Percentiles rank a stretch among this genome's conserved stretches.
Conservation (phyloP, 305 asterid species). For the Plantago coronopus region DNA sequence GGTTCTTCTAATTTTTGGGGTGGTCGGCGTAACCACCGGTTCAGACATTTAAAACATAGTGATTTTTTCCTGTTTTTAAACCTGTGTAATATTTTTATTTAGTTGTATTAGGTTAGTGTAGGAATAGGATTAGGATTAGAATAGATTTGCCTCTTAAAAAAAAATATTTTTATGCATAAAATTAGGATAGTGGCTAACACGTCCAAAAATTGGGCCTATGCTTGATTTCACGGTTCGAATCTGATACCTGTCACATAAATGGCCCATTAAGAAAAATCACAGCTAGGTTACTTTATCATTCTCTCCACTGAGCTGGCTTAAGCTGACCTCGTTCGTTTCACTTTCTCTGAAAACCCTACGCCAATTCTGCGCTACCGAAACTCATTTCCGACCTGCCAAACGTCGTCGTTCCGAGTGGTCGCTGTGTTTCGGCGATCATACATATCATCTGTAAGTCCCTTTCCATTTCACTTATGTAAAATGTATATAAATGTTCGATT, state of each 20-base stretch:
- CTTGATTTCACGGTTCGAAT: background rate
- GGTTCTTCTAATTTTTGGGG: no score
- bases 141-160: no score
- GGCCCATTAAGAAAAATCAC: conserved; percentile 2
- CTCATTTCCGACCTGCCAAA: background rate
- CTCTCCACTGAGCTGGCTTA: background rate
- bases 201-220: conserved; percentile 1
- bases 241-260: background rate
- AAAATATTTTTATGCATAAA: no score
- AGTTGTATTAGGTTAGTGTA: no score
- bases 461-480: conserved; percentile 1
- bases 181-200: background rate
- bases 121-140: no score
- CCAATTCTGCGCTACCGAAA: background rate
- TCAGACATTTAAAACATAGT: no score
- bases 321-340: conserved; percentile 15
- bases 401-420: conserved; percentile 34
- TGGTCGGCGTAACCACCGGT: no score
- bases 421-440: conserved; percentile 39
- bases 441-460: conserved; percentile 26
- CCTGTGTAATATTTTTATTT: no score
- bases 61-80: no score
- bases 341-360: conserved; percentile 33
- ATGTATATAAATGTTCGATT: background rate
- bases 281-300: conserved; percentile 20